Conservation (phyloP, 2,329 filamentous ascomycete species). For the Penicillium capsulatum region DNA sequence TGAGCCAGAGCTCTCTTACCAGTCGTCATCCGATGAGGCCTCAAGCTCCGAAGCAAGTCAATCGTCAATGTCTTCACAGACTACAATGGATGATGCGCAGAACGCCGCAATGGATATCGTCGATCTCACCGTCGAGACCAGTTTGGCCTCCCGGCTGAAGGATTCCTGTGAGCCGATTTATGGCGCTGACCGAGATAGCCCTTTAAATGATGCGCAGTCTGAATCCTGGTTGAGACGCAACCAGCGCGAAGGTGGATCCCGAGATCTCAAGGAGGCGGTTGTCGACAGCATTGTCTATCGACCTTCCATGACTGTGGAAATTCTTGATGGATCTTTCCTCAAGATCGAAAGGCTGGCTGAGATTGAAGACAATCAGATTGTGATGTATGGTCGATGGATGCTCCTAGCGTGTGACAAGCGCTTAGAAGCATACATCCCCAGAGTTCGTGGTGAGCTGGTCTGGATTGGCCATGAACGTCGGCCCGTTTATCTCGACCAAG, state of each 20-base stretch:
- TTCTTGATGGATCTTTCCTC: conserved; percentile 40
- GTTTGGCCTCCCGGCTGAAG: background rate
- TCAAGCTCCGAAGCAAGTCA: too few relatives aligned
- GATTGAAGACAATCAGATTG: conserved; percentile 21
- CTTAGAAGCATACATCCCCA: conserved; percentile 16
- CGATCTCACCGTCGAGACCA: background rate
- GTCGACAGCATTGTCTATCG: conserved; percentile 23
- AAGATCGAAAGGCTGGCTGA: conserved; percentile 38
- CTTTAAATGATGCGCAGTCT: background rate
- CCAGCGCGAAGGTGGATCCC: background rate
- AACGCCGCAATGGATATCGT: too few relatives aligned
- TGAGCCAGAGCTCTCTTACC: too few relatives aligned
- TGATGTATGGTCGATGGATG: conserved; percentile 40
- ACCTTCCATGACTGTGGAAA: conserved; percentile 29
- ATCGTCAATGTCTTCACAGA: too few relatives aligned
- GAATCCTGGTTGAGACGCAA: background rate
- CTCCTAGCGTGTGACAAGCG: background rate
- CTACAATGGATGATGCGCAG: too few relatives aligned
- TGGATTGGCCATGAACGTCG: conserved; percentile 39
- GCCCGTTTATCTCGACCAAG: conserved; percentile 40
- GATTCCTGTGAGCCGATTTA: background rate
- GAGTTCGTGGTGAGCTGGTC: conserved; percentile 44
- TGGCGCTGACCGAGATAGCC: background rate
- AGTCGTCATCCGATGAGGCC: too few relatives aligned
- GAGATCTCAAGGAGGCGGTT: conserved; percentile 15